Percentiles rank a stretch among this genome's conserved stretches.
Conservation (phyloP, 441 rosid genomes). For the Pelargonium cotyledonis region DNA sequence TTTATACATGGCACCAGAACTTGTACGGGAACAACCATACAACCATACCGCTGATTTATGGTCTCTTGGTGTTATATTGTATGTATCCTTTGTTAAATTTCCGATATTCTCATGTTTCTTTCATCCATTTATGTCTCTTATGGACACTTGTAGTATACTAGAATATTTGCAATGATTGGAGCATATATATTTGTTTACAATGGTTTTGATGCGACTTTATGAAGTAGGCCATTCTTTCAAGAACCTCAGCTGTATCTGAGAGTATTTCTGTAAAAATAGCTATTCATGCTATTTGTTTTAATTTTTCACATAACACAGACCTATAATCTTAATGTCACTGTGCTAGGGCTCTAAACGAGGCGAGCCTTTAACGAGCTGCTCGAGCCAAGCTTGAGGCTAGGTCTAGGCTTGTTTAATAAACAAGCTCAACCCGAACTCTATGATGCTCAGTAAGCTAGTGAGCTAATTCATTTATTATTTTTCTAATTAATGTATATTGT, state of each 20-base stretch:
- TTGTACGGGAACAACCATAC: conserved; percentile 96
- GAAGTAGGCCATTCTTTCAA: neutral
- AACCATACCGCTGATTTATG: conserved; percentile 96
- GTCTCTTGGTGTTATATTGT: conserved; percentile 99
- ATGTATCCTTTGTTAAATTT: conserved; percentile 21
- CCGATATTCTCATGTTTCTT: conserved; percentile 1
- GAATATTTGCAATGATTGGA: neutral
- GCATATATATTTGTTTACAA: neutral
- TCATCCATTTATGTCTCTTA: neutral
- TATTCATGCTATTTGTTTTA: neutral
- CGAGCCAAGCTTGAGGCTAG: too few species aligned
- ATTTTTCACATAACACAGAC: neutral
- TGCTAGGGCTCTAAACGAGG: too few species aligned
- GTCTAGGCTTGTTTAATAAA: too few species aligned
- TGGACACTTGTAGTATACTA: neutral
- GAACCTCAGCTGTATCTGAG: neutral
- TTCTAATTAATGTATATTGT: too few species aligned
- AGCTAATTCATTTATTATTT: too few species aligned
- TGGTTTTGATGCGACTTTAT: neutral
- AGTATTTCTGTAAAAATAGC: neutral
- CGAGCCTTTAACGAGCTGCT: too few species aligned
- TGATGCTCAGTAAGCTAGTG: too few species aligned
- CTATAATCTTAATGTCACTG: neutral
- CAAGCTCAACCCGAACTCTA: too few species aligned
- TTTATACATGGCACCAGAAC: conserved; percentile 96